These are phyloP conservation scores for Auxenochlorella protothecoides DNA, from an alignment of 139 green algal genomes.

Conservation along the genomic window DNA sequence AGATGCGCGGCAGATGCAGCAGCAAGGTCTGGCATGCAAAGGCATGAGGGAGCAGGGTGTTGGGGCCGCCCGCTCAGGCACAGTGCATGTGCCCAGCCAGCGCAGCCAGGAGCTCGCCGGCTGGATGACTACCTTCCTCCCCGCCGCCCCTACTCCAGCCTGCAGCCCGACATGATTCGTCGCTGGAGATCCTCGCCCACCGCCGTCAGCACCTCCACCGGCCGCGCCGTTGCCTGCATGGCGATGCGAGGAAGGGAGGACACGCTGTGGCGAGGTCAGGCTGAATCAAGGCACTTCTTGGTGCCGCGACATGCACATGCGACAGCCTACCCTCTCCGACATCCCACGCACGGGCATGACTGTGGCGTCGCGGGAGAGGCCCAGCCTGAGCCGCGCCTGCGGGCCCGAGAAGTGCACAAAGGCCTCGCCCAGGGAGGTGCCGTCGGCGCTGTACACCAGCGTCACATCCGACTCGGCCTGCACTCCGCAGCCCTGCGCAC, in stretches of 20 bases:
- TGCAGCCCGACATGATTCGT: conserved; percentile 21
- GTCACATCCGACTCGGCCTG: conserved; percentile 27
- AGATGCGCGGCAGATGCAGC: too few relatives aligned
- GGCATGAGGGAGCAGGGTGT: too few relatives aligned
- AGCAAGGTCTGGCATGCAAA: too few relatives aligned
- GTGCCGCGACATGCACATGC: too few relatives aligned
- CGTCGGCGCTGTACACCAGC: conserved; percentile 30
- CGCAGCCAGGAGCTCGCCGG: background rate
- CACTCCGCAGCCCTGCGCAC: conserved; percentile 15
- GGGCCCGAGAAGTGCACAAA: conserved; percentile 28
- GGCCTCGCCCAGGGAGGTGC: conserved; percentile 32
- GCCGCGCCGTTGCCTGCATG: background rate
- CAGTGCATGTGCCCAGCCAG: background rate
- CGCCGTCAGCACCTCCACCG: conserved; percentile 20
- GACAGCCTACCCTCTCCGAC: background rate
- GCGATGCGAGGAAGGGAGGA: too few relatives aligned
- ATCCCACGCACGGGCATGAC: conserved; percentile 17
- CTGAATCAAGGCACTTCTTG: too few relatives aligned
- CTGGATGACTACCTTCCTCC: background rate
- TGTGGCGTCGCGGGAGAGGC: conserved; percentile 26
- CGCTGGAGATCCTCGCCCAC: conserved; percentile 20
- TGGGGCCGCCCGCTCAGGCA: too few relatives aligned
- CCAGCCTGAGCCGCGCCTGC: conserved; percentile 26
- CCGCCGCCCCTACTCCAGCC: background rate
- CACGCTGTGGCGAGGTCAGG: too few relatives aligned